Conservation (phyloP, 2,329 filamentous ascomycete genomes). For the Trichoderma polysporum region DNA sequence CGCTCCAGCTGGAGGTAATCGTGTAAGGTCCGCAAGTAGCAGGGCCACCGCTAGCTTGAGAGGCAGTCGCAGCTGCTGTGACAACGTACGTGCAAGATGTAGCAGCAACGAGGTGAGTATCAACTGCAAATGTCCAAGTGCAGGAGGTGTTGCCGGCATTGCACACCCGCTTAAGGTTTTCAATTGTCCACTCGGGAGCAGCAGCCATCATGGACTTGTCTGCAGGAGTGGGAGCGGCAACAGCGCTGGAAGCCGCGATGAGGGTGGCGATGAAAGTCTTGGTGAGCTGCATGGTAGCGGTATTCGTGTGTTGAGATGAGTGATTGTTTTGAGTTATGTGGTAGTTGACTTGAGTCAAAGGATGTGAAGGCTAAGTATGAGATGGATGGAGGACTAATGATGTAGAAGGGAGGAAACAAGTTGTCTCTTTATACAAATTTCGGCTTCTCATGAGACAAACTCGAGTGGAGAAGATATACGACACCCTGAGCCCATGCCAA, state of each 20-base stretch:
- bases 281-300: conserved; percentile 45
- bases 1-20: conserved; percentile 55
- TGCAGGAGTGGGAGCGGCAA: conserved; percentile 37
- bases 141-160: conserved; percentile 40
- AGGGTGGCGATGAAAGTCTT: conserved; percentile 38
- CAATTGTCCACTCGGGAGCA: conserved; percentile 43
- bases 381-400: background rate
- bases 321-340: background rate
- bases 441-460: background rate
- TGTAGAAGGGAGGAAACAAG: background rate
- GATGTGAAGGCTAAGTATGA: background rate
- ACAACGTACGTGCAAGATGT: conserved; percentile 43
- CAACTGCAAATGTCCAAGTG: conserved; percentile 46
- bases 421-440: conserved; percentile 2
- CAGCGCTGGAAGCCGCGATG: conserved; percentile 37
- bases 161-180: conserved; percentile 42
- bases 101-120: conserved; percentile 35
- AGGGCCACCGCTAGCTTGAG: conserved; percentile 41
- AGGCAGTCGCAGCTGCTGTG: conserved; percentile 35
- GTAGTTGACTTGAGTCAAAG: background rate
- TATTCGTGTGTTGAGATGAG: background rate
- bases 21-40: conserved; percentile 50
- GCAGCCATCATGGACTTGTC: conserved; percentile 43
- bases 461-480: background rate
- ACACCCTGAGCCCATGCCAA: background rate